Base-by-base conservation (phyloP, 192 early-diverging fungal genomes). In the Backusella australiensis region DNA sequence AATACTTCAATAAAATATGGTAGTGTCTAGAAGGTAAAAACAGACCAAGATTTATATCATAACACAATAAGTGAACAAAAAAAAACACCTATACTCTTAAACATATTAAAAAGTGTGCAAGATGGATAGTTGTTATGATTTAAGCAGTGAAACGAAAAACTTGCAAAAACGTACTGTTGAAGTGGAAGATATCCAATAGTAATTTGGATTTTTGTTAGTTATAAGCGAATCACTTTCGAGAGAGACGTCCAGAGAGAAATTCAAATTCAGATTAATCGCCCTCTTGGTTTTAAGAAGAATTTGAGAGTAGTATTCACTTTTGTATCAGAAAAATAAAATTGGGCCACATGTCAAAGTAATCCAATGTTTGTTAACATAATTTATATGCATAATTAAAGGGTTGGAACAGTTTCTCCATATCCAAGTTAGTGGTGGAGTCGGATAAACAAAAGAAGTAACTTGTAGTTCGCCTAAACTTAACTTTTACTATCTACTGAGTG, bases 331-430 rank as follows among this genome's bases (percentile, higher is more conserved):
- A 63, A 63, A 63, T 26, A 63, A 63, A 29, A 29, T n/a, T n/a
- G 5, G 4, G 21, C 56, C 26, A 14, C 4, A 63, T 12, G 7
- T 12, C 11, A 12, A 63, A 63, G 56, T 63, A 63, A 63, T 29
- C 12, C 56, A 63, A 63, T 29, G 46, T 49, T 49, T 8, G 23
- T 63, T 63, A 29, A 29, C 21, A 15, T 29, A 63, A 63, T 29
- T 29, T 63, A 29, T 14, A 29, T 44, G 42, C 56, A 63, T 29
- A 21, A 26, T 21, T 3, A 12, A 12, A 63, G 56, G 8, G 8
- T 29, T 63, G 56, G 26, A 63, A 63, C 56, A 63, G 56, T 63
- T 63, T 63, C 56, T 63, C 23, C 56, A 63, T 23, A 63, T 63
- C 56, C 56, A 63, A 63, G 9, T 29, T 63, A 63, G 26, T 26